phyloP scores from a whole-genome alignment of 2,329 filamentous ascomycete species.

The Colletotrichum endophyticum region DNA sequence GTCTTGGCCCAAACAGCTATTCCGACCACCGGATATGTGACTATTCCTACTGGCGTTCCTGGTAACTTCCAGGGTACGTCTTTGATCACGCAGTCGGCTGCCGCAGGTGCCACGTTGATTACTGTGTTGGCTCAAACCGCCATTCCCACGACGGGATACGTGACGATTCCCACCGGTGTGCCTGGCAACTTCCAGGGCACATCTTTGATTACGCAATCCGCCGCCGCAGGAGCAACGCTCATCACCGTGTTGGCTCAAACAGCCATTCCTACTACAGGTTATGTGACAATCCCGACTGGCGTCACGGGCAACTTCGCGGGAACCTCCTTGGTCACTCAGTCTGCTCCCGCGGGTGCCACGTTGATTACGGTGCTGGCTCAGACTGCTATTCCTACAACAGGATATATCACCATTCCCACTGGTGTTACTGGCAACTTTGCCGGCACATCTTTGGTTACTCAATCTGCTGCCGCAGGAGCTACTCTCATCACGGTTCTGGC shows the following conservation, averaged over 20 bases:
- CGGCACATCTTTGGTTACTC: neutral
- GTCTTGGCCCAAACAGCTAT: neutral
- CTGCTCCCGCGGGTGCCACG: neutral
- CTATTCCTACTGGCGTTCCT: neutral
- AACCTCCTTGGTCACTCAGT: neutral
- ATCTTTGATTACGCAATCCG: neutral
- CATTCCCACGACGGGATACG: neutral
- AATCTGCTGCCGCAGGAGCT: neutral
- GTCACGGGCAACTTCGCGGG: neutral
- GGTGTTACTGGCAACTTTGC: neutral
- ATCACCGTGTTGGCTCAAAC: neutral
- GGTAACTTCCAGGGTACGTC: neutral
- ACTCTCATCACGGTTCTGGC: neutral
- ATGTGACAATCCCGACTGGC: neutral
- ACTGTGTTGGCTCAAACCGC: neutral
- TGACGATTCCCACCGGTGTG: neutral
- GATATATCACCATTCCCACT: neutral
- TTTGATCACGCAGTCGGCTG: neutral
- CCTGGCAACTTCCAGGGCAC: neutral
- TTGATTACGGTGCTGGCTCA: neutral
- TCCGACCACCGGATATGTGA: neutral
- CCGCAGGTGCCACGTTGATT: neutral
- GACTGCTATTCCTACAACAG: neutral
- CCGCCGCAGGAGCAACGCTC: neutral
- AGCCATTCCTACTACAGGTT: neutral